Evolutionary conservation across 805 yeast genomes (phyloP).

Genomic region (Saccharomyces kudriavzevii): DNA sequence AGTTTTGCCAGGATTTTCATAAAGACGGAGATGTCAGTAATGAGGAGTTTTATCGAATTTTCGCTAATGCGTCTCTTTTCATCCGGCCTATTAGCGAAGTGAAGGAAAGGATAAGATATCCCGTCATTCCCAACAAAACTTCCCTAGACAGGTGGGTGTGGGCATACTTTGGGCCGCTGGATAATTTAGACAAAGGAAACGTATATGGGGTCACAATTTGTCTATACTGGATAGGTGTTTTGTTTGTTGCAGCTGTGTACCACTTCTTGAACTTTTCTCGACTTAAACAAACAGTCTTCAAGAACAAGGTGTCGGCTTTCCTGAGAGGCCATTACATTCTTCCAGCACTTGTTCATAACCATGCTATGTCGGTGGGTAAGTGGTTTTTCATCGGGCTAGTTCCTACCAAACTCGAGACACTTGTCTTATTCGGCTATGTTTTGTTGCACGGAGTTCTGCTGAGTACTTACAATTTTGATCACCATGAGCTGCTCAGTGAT

Average conservation of each 20-base stretch:
- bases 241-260: constrained; percentile 4
- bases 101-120: constrained; percentile 4
- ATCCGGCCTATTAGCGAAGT: not conserved
- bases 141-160: constrained; percentile 4
- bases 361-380: constrained; percentile 13
- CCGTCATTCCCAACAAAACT: constrained; percentile 8
- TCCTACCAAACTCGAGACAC: constrained; percentile 19
- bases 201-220: constrained; percentile 9
- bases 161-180: constrained; percentile 13
- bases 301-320: constrained; percentile 5
- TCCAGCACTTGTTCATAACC: constrained; percentile 14
- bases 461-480: not conserved
- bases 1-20: not conserved
- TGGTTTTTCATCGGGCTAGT: constrained; percentile 10
- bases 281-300: constrained; percentile 7
- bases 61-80: constrained; percentile 12
- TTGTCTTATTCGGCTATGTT: constrained; percentile 11
- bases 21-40: constrained; percentile 1
- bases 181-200: constrained; percentile 16
- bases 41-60: constrained; percentile 7
- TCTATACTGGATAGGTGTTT: constrained; percentile 9
- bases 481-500: not conserved
- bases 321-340: constrained; percentile 13
- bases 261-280: constrained; percentile 10
- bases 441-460: constrained; percentile 11